A percentile compares a stretch with the other conserved stretches of the same genome.
phyloP scores from a whole-genome alignment of 2,329 filamentous ascomycete genomes.

The Eurotiales sp. region DNA sequence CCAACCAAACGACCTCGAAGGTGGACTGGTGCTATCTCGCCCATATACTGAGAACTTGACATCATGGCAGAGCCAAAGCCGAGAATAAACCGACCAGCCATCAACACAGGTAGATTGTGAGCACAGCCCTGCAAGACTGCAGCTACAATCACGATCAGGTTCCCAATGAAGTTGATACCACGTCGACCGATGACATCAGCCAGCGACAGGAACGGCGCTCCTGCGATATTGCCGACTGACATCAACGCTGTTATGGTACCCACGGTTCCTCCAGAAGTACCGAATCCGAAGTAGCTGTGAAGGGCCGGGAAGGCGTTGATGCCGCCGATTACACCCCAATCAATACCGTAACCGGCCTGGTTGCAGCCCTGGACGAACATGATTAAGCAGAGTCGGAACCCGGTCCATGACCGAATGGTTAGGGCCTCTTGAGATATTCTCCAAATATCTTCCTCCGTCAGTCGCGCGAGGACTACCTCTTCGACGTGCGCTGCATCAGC shows the following conservation, averaged over 20 bases:
- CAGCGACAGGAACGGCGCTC: constrained; percentile 49
- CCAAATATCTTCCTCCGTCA: constrained; percentile 47
- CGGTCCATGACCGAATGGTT: constrained; percentile 39
- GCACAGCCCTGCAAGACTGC: constrained; percentile 37
- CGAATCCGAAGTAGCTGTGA: constrained; percentile 46
- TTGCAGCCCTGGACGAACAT: constrained; percentile 48
- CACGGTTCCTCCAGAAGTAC: constrained; percentile 36
- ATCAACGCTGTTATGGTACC: constrained; percentile 48
- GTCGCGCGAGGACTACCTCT: constrained; percentile 43
- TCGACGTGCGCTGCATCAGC: constrained; percentile 32
- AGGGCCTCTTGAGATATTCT: constrained; percentile 41
- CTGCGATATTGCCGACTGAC: constrained; percentile 46
- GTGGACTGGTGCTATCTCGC: constrained; percentile 31
- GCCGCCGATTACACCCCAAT: constrained; percentile 49
- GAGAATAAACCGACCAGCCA: constrained; percentile 38
- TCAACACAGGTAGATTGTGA: constrained; percentile 29
- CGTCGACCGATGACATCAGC: constrained; percentile 52
- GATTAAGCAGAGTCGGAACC: constrained; percentile 40
- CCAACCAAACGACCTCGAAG: constrained; percentile 45
- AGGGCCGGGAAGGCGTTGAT: constrained; percentile 44
- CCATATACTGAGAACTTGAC: constrained; percentile 39
- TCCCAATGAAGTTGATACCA: constrained; percentile 47
- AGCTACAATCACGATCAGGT: constrained; percentile 43
- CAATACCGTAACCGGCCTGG: constrained; percentile 47
- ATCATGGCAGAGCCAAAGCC: constrained; percentile 36